Evolutionary conservation across 176 grass and related monocot genomes (phyloP).

Genomic region (Cymbopogon citratus): DNA sequence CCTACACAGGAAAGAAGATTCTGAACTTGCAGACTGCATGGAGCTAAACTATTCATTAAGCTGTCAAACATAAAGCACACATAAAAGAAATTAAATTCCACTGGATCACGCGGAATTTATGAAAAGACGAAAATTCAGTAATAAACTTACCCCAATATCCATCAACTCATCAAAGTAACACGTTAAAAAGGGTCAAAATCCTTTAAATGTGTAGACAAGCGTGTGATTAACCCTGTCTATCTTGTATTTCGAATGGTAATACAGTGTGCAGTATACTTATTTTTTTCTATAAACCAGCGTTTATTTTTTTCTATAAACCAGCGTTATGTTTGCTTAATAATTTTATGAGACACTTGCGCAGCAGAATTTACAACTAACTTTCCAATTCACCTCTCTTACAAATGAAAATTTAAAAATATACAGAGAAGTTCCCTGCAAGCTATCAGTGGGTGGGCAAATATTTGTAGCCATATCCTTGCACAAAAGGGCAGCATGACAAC

Average conservation of each 20-base stretch:
- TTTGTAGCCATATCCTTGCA: not conserved
- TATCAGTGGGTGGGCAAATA: not conserved
- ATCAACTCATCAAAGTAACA: not conserved
- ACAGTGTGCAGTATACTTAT: not conserved
- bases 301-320: not conserved
- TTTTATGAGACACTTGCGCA: not conserved
- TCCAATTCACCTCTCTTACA: conserved; percentile 3
- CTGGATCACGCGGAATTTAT: not conserved
- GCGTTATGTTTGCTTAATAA: not conserved
- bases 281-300: not conserved
- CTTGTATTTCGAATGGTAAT: not conserved
- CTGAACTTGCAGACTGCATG: conserved; percentile 24
- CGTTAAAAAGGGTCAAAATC: not conserved
- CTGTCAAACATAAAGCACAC: conserved; percentile 16
- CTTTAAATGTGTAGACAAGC: not conserved
- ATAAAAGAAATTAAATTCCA: not conserved
- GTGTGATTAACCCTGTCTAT: not conserved
- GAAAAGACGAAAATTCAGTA: not conserved
- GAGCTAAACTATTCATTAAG: conserved; percentile 9
- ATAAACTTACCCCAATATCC: not conserved
- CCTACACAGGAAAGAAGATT: conserved; percentile 39
- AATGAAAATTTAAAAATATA: not conserved
- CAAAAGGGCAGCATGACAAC: not conserved
- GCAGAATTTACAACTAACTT: not conserved
- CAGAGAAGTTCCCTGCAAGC: not conserved